Evolutionary conservation across 768 basidiomycete species (phyloP), one percentile per base, ranked within the genome.

Genomic region (Mycena albidolilacea): DNA sequence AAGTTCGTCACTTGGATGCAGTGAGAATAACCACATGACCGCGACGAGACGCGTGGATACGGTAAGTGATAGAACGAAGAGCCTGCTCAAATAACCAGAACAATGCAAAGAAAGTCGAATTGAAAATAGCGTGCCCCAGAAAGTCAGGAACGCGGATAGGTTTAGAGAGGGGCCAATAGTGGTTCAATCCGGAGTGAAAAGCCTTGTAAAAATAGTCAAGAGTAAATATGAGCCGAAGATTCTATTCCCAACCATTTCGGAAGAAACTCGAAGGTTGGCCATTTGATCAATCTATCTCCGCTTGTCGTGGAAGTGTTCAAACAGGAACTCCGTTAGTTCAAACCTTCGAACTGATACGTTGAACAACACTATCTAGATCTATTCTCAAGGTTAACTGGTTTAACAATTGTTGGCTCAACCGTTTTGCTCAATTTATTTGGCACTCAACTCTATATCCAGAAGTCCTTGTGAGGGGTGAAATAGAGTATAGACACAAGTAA

Each of bases 101-200:
- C 41, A 38, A 41, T 60, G 59, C 39, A 60, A 60, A 60, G 17
- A 9, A 60, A 43, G 41, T 60, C 43, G 59, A 60, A 60, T 60
- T 60, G 59, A 43, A 60, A 43, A 60, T 60, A 60, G 59, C 21
- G 59, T 60, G 59, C 59, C 41, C 59, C 35, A 55, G 54, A 55
- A 55, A 23, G 54, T 55, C 54, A 12, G 23, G 54, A 9, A 55
- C 23, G 54, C 50, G 21, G 23, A 55, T 55, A 55, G 54, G 54
- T 55, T 55, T 55, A 55, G 54, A 55, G 30, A 55, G 9, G 54
- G 21, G 54, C 54, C 54, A 55, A 55, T 30, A 55, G 54, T 55
- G 54, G 54, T 55, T 23, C 54, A 55, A 55, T 5, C 54, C 30
- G 23, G 54, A 55, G 8, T 55, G 54, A 55, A 55, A 23, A 30